These are phyloP conservation scores for Aspergillus aculeatinus DNA, from an alignment of 2,329 filamentous ascomycete genomes.

Conservation along the genomic window DNA sequence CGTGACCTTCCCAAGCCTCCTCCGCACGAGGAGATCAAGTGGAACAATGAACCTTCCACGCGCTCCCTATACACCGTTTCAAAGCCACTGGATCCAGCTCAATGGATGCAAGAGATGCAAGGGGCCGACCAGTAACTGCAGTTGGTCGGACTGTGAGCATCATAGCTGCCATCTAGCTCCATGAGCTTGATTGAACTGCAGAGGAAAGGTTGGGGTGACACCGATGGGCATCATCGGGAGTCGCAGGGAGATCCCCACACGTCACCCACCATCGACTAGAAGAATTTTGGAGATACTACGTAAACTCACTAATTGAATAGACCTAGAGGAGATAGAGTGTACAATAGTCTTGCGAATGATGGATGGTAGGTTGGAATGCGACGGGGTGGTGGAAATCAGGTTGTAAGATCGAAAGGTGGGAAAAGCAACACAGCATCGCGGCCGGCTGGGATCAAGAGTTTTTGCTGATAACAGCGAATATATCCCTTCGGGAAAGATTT, in stretches of 20 bases:
- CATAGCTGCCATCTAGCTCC: constrained; percentile 13
- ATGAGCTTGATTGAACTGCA: constrained; percentile 23
- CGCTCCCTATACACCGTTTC: neutral
- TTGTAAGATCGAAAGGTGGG: neutral
- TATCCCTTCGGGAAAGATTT: neutral
- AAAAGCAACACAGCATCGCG: constrained; percentile 3
- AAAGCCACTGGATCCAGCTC: neutral
- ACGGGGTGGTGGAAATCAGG: neutral
- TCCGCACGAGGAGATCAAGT: constrained; percentile 1
- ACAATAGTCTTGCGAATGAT: neutral
- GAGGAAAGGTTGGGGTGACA: constrained; percentile 4
- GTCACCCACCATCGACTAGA: neutral
- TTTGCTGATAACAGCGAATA: neutral
- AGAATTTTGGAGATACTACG: neutral
- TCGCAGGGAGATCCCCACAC: neutral
- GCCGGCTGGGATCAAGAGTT: neutral
- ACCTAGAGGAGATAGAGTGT: neutral
- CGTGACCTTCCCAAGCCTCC: constrained; percentile 6
- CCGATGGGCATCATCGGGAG: neutral
- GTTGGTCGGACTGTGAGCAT: constrained; percentile 1
- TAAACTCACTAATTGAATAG: neutral
- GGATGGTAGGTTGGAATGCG: neutral
- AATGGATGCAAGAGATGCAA: constrained; percentile 3
- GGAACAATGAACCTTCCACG: neutral
- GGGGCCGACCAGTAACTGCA: neutral